Evolutionary conservation across 106 monocot genomes (phyloP).

Genomic region (Agapanthus africanus): DNA sequence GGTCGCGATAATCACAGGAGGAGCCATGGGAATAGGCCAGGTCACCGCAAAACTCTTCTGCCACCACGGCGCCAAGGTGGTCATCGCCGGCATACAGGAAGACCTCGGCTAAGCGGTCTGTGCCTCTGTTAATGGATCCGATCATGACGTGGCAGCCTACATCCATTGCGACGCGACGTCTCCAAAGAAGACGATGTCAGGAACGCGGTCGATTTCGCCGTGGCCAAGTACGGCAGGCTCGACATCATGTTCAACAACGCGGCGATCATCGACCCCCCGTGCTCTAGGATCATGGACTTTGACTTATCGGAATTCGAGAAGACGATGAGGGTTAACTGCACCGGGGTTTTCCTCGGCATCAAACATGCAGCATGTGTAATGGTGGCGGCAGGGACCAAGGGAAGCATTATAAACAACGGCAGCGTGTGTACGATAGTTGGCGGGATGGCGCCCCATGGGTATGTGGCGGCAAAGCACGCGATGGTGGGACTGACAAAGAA

Average conservation of each 20-base stretch:
- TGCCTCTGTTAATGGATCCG: conserved; percentile 13
- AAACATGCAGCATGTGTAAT: conserved; percentile 19
- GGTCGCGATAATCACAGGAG: conserved; percentile 56
- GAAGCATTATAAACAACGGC: conserved; percentile 10
- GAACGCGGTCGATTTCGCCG: conserved; percentile 3
- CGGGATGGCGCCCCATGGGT: conserved; percentile 12
- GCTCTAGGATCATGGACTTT: conserved; percentile 8
- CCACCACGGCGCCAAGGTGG: conserved; percentile 35
- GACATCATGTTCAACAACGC: conserved; percentile 32
- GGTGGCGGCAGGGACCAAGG: background rate
- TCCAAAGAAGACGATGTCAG: conserved; percentile 10
- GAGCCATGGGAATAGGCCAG: conserved; percentile 50
- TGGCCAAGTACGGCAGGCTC: conserved; percentile 12
- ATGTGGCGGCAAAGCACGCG: conserved; percentile 31
- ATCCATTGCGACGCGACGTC: conserved; percentile 21
- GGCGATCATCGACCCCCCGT: too few species aligned
- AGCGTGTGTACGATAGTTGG: conserved; percentile 8
- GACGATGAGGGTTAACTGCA: conserved; percentile 8
- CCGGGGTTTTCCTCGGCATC: conserved; percentile 12
- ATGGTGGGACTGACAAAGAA: conserved; percentile 32
- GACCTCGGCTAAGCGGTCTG: conserved; percentile 14
- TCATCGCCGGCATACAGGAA: conserved; percentile 31
- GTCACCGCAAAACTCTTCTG: conserved; percentile 37
- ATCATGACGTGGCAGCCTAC: conserved; percentile 1
- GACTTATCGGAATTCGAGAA: conserved; percentile 4